Conservation (phyloP, 2,329 filamentous ascomycete species). For the Verticillium tricorpus region DNA sequence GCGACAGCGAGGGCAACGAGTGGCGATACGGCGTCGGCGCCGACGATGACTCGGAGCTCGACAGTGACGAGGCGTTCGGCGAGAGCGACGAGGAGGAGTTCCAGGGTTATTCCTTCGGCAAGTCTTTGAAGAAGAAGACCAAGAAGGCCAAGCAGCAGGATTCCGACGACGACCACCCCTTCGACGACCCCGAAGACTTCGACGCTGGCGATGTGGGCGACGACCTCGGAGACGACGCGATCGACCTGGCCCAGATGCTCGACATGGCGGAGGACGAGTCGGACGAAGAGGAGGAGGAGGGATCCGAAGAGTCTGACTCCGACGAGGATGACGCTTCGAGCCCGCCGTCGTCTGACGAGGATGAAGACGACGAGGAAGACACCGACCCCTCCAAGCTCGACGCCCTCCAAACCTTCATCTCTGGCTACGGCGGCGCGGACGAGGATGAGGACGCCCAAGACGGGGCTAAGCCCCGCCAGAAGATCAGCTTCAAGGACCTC, state of each 20-base stretch:
- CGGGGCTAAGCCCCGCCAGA: constrained; percentile 31
- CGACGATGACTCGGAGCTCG: constrained; percentile 60
- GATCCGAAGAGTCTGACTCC: constrained; percentile 36
- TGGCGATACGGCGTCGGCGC: constrained; percentile 69
- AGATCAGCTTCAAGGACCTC: constrained; percentile 73
- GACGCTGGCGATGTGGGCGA: constrained; percentile 50
- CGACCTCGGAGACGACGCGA: constrained; percentile 54
- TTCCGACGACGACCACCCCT: constrained; percentile 38
- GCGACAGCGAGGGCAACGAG: constrained; percentile 80
- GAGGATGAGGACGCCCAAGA: constrained; percentile 39
- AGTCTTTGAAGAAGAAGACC: constrained; percentile 30
- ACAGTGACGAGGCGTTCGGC: constrained; percentile 77
- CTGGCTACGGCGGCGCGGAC: constrained; percentile 61
- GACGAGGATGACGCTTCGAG: constrained; percentile 42
- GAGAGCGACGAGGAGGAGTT: constrained; percentile 85
- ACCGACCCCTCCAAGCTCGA: constrained; percentile 53
- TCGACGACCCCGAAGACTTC: constrained; percentile 54
- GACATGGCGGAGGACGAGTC: constrained; percentile 49
- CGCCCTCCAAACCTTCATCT: constrained; percentile 65
- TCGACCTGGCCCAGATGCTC: constrained; percentile 53
- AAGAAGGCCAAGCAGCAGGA: constrained; percentile 18
- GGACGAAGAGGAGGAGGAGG: constrained; percentile 43
- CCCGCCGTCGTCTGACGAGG: constrained; percentile 40
- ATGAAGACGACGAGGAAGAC: constrained; percentile 43
- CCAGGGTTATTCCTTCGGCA: constrained; percentile 61